Conservation (phyloP, 2,329 filamentous ascomycete species). For the Exophiala xenobiotica region DNA sequence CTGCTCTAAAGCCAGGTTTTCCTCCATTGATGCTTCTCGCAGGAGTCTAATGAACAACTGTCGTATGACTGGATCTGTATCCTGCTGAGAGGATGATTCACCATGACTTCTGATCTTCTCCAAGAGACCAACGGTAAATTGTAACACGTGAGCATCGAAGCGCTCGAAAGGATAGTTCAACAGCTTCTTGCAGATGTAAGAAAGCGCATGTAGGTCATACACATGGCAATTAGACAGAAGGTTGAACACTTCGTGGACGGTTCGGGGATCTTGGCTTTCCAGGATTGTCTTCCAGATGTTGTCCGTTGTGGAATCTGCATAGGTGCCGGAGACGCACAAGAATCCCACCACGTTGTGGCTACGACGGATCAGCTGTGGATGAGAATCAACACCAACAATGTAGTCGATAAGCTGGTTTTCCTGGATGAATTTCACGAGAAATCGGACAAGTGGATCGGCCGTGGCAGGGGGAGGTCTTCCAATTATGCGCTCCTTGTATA, state of each 20-base stretch:
- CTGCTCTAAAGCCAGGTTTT: slow-evolving; percentile 52
- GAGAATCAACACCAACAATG: slow-evolving; percentile 84
- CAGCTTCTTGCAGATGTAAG: slow-evolving; percentile 72
- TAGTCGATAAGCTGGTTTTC: slow-evolving; percentile 75
- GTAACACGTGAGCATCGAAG: slow-evolving; percentile 62
- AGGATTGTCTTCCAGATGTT: slow-evolving; percentile 80
- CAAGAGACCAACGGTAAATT: slow-evolving; percentile 61
- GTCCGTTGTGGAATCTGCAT: slow-evolving; percentile 70
- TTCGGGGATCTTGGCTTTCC: slow-evolving; percentile 76
- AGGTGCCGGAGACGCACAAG: slow-evolving; percentile 74
- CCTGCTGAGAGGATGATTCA: neutral
- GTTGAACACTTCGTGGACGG: slow-evolving; percentile 74
- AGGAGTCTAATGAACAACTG: slow-evolving; percentile 66
- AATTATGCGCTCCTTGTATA: slow-evolving; percentile 60
- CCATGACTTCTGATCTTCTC: slow-evolving; percentile 47
- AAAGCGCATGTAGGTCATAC: slow-evolving; percentile 40
- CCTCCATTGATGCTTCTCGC: slow-evolving; percentile 65
- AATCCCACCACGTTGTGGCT: slow-evolving; percentile 85
- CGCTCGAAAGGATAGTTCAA: slow-evolving; percentile 61
- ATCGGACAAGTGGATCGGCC: slow-evolving; percentile 59
- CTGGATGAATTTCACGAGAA: slow-evolving; percentile 68
- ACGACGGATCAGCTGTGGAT: slow-evolving; percentile 81
- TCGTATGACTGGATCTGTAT: slow-evolving; percentile 27
- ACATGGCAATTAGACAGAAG: slow-evolving; percentile 59
- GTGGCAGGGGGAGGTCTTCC: slow-evolving; percentile 38